Conservation (phyloP, 331 rosid genomes). For the Quercus phellos region DNA sequence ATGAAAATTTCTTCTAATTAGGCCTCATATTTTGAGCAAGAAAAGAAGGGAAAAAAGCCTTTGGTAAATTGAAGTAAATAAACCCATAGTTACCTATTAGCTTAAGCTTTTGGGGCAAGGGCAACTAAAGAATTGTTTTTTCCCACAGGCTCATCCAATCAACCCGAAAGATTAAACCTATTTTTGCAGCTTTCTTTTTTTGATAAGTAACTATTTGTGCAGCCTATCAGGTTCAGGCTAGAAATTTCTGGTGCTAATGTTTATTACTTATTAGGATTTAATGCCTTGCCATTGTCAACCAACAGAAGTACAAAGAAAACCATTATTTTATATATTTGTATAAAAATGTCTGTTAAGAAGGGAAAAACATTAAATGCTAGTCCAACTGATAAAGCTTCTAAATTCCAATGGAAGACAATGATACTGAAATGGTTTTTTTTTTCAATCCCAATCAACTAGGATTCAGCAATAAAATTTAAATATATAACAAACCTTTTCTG, state of each 20-base stretch:
- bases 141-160: conserved; percentile 1
- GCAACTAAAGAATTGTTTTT: neutral
- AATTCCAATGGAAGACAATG: neutral
- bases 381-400: neutral
- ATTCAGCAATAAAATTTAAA: neutral
- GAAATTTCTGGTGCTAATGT: neutral
- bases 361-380: neutral
- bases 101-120: neutral
- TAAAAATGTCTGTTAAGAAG: neutral
- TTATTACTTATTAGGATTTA: neutral
- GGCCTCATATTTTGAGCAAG: too few relatives aligned
- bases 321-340: neutral
- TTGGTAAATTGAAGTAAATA: too few relatives aligned
- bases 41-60: too few relatives aligned
- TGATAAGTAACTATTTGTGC: neutral
- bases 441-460: neutral
- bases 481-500: conserved; percentile 62
- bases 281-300: conserved; percentile 5
- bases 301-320: neutral
- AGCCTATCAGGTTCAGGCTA: neutral
- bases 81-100: too few relatives aligned
- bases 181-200: neutral
- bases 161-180: neutral
- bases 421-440: neutral
- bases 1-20: too few relatives aligned